phyloP scores from a whole-genome alignment of 208 protist species.

The Acanthamoeba lenticulata region DNA sequence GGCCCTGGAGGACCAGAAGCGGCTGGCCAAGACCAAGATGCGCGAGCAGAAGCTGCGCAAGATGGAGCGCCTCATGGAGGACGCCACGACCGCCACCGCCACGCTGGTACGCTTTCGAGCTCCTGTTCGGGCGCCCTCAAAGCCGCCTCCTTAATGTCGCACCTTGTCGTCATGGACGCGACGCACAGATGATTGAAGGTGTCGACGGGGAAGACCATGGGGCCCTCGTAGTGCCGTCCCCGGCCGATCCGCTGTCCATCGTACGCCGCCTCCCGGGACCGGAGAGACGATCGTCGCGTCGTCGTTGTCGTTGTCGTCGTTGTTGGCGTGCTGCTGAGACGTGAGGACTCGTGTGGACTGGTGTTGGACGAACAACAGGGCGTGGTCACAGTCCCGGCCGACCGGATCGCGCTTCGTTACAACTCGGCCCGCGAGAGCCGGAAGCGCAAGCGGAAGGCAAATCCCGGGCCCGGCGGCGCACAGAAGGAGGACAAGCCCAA shows the following conservation, averaged over 20 bases:
- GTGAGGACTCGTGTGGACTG: background rate
- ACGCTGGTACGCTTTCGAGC: background rate
- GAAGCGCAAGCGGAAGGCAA: background rate
- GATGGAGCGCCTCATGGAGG: conserved; percentile 43
- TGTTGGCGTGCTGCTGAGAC: background rate
- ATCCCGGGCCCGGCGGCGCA: background rate
- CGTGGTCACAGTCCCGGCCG: background rate
- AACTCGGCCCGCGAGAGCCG: conserved; percentile 36
- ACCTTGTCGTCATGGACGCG: no score
- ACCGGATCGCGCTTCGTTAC: background rate
- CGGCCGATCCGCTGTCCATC: background rate
- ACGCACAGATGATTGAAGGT: background rate
- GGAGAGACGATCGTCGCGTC: no score
- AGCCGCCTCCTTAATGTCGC: no score
- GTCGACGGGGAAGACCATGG: background rate
- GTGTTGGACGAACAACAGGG: background rate
- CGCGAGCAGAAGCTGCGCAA: conserved; percentile 6
- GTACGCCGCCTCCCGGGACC: no score
- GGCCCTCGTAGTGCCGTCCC: background rate
- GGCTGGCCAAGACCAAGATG: conserved; percentile 40
- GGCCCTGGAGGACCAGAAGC: background rate
- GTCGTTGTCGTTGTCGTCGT: no score
- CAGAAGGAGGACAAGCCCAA: background rate
- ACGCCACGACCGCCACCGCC: background rate
- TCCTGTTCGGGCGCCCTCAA: no score